phyloP scores from a whole-genome alignment of 1,139 yeast species.

The Candida sanyaensis region DNA sequence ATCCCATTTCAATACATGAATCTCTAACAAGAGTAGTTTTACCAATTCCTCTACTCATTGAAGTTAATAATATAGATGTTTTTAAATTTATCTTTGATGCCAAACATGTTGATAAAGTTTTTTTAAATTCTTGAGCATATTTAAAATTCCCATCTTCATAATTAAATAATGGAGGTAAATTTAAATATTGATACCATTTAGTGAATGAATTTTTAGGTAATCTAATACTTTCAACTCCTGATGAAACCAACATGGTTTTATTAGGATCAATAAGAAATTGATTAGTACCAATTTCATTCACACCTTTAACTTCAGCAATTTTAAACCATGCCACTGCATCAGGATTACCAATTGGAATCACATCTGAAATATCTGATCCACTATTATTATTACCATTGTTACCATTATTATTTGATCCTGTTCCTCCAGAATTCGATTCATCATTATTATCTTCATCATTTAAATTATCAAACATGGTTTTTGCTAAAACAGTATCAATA shows the following conservation, averaged over 20 bases:
- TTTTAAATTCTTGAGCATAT: slow-evolving; percentile 53
- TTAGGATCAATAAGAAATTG: slow-evolving; percentile 67
- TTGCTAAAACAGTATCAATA: slow-evolving; percentile 70
- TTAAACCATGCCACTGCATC: slow-evolving; percentile 88
- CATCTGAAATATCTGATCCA: slow-evolving; percentile 27
- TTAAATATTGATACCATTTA: slow-evolving; percentile 53
- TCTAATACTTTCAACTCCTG: slow-evolving; percentile 52
- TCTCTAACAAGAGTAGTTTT: slow-evolving; percentile 65
- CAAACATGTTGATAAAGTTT: slow-evolving; percentile 50
- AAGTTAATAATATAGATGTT: slow-evolving; percentile 67
- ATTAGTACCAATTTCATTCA: slow-evolving; percentile 24
- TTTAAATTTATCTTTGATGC: slow-evolving; percentile 43
- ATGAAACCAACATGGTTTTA: slow-evolving; percentile 66
- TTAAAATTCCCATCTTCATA: slow-evolving; percentile 35
- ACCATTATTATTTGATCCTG: slow-evolving; percentile 3
- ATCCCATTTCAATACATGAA: slow-evolving; percentile 60
- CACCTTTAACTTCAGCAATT: slow-evolving; percentile 45
- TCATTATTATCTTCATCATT: slow-evolving; percentile 18
- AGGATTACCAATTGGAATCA: slow-evolving; percentile 61
- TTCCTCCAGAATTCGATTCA: slow-evolving; percentile 20
- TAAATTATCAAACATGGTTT: slow-evolving; percentile 51
- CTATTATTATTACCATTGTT: too few species aligned
- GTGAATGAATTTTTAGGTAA: slow-evolving; percentile 35
- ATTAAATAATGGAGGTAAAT: slow-evolving; percentile 41
- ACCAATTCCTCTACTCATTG: slow-evolving; percentile 78